Evolutionary conservation across 106 monocot species (phyloP).

Genomic region (Dioscorea alata): DNA sequence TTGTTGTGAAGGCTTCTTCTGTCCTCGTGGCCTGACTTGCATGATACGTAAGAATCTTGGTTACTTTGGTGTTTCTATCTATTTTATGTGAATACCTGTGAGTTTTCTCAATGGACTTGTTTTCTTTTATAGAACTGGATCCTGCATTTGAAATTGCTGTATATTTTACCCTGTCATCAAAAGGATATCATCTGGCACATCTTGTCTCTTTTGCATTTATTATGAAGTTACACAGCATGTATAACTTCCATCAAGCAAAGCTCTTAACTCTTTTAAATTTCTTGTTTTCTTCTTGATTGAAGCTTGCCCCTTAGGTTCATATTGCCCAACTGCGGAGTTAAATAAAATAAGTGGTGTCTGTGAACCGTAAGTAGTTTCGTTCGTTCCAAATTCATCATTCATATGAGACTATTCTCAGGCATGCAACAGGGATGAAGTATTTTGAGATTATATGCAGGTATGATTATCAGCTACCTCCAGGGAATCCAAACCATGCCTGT

Average conservation of each 20-base stretch:
- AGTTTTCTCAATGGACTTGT: no score
- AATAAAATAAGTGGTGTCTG: slow-evolving; percentile 48
- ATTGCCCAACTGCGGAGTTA: slow-evolving; percentile 45
- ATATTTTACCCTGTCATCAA: no score
- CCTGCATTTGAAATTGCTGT: no score
- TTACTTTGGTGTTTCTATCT: no score
- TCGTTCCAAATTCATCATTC: neutral
- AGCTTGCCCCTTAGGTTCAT: slow-evolving; percentile 71
- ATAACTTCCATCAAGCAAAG: no score
- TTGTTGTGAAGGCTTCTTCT: slow-evolving; percentile 73
- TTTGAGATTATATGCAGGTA: slow-evolving; percentile 32
- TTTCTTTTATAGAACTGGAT: no score
- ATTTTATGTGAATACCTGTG: no score
- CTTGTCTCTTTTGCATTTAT: no score
- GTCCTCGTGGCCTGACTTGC: slow-evolving; percentile 69
- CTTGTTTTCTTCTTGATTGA: slow-evolving; percentile 11
- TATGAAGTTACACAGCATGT: no score
- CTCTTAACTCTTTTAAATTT: no score
- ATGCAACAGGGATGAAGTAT: neutral
- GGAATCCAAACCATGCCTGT: slow-evolving; percentile 38
- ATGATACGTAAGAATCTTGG: slow-evolving; percentile 61
- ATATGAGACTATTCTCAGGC: neutral
- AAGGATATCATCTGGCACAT: no score
- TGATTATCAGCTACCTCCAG: slow-evolving; percentile 49
- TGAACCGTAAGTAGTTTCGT: slow-evolving; percentile 55